These are phyloP conservation scores for Rhodamnia argentea DNA, from an alignment of 345 rosid species.

Conservation along the genomic window DNA sequence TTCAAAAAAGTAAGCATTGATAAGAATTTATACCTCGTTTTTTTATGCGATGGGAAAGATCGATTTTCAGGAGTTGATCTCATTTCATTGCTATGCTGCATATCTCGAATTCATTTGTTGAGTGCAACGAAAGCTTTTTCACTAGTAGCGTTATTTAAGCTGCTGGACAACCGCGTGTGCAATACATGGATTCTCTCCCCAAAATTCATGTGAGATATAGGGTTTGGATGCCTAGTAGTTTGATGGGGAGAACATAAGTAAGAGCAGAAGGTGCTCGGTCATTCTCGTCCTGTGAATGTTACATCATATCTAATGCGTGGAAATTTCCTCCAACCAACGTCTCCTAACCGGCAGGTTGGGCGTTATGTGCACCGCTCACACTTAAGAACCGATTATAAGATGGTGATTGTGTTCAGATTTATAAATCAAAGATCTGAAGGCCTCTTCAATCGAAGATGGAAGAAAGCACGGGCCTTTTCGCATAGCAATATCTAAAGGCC, in stretches of 20 bases:
- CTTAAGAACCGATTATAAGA: background rate
- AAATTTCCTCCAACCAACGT: background rate
- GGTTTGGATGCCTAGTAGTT: background rate
- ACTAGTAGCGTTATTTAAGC: background rate
- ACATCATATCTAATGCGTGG: too few species aligned
- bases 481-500: background rate
- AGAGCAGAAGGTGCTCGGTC: too few species aligned
- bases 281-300: background rate
- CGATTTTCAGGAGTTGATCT: background rate
- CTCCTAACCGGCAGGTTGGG: background rate
- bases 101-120: background rate
- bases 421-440: too few species aligned
- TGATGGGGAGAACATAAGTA: background rate
- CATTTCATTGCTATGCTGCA: background rate
- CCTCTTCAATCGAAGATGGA: background rate
- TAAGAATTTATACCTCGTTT: background rate
- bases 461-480: background rate
- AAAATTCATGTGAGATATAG: background rate
- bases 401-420: background rate
- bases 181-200: background rate
- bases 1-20: background rate
- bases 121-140: background rate
- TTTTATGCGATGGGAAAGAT: background rate
- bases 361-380: background rate
- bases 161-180: background rate